Base-by-base conservation (phyloP, 352 stramenopile species). In the Phytophthora kernoviae region DNA sequence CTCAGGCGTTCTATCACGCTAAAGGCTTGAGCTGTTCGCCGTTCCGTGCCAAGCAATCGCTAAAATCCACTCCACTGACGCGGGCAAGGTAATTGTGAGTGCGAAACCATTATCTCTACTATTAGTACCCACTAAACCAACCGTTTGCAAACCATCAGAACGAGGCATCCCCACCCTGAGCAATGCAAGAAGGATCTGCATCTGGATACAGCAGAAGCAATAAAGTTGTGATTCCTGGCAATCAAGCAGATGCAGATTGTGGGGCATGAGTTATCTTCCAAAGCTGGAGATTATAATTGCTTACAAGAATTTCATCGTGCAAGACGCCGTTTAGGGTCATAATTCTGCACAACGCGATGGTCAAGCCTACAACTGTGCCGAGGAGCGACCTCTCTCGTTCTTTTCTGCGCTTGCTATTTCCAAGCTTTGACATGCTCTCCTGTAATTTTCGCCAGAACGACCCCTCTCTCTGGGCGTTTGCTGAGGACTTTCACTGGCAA, bases 371-470 rank as follows among this genome's bases (percentile, higher is more conserved):
- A 62, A 48, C 22, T 26, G 54, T 24, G 56, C 53, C n/a, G 67
- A 69, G 1, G 57, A 69, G 15, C 57, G 67, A 26, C 60, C 51
- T 66, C 67, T 73, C 48, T 58, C 66, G 61, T 27, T 69, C 83
- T 46, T 87, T 85, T 40, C 74, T 92, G 49, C 73, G 74, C 41
- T 79, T 78, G 33, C 66, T 84, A 34, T 70, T 56, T 11, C 81
- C 78, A 34, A 94, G 64, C 39, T 90, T 91, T 3, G 75, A 64
- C 61, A 94, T 78, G 30, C 81, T 82, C 17, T 84, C 62, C 36
- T 92, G 85, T 5, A 94, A 48, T 45, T 91, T 91, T 53, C 75
- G 62, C 85, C 85, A 94, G 40, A 94, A 90, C 11, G 83, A 15
- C 66, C 58, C 21, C 62, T 70, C 11, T 73, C 69, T 22, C 48